Base-by-base conservation (phyloP, 2,329 filamentous ascomycete genomes). In the Purpureocillium takamizusanense region DNA sequence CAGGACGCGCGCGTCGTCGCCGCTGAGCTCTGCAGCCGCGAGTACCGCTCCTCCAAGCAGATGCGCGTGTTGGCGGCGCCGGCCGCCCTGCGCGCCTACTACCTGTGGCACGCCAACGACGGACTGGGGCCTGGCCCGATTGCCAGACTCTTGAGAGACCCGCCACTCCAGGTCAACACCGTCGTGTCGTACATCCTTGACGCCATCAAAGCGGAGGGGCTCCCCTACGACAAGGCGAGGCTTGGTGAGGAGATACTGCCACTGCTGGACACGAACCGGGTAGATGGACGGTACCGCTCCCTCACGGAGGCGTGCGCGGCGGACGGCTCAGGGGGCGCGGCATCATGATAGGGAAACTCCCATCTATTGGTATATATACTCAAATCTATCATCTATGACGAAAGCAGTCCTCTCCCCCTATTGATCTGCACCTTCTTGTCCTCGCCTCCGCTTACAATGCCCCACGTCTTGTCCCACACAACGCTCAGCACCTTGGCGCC, bases 371-470 rank as follows among this genome's bases (percentile, higher is more conserved):
- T 34, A 15, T 13, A 25, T 32, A 35, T 36, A 25, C 27, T 29
- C 10, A 29, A 28, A 23, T 17, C n/a, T 30, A 16, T 13, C 25
- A 33, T 46, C 47, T 57, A 65, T 54, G 55, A 53, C 27, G 57
- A 53, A 33, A 74, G 53, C 32, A 76, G 48, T 41, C 68, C 73
- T 45, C 74, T 70, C 14, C 78, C 81, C 48, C 75, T 73, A 61
- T 98, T 95, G 43, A 98, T 79, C 69, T 98, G 92, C 52, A 98
- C 81, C 66, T 78, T 81, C 67, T 92, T 95, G 57, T 98, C 92
- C 72, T 97, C 89, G 13, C 90, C 88, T 32, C 72, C 88, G 53
- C 86, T 94, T 33, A 95, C 83, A 56, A 98, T 90, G 1, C 92
- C 94, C 55, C 94, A 78, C 7, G 79, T 76, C 57, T 72, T 69